Percentiles rank a stretch among this genome's conserved stretches.
Evolutionary conservation across 192 early-diverging fungal genomes (phyloP).

Genomic region (Funneliformis mosseae): DNA sequence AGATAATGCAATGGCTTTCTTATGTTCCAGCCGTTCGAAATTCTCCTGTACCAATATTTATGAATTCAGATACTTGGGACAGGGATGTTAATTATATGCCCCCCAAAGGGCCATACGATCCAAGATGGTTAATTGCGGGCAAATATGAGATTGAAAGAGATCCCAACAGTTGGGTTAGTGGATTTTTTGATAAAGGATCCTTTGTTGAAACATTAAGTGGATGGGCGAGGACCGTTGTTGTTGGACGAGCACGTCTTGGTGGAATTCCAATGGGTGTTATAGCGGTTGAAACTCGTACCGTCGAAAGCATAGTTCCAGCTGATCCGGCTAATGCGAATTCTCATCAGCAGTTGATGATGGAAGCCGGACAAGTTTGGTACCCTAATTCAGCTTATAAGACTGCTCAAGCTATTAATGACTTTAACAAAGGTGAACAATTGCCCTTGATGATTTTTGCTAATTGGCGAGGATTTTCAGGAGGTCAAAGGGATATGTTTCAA

Average conservation of each 20-base stretch:
- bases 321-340: conserved; percentile 94
- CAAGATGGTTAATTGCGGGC: conserved; percentile 87
- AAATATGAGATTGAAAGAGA: conserved; percentile 63
- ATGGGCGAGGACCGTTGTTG: conserved; percentile 93
- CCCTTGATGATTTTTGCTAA: conserved; percentile 99
- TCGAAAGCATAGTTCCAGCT: conserved; percentile 89
- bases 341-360: conserved; percentile 82
- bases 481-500: conserved; percentile 98
- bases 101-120: conserved; percentile 86
- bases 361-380: conserved; percentile 98
- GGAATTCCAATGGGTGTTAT: conserved; percentile 97
- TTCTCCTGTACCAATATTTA: conserved; percentile 66
- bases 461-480: conserved; percentile 99
- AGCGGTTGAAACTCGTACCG: conserved; percentile 93
- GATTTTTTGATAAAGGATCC: conserved; percentile 98
- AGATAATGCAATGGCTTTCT: conserved; percentile 93
- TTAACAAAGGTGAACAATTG: conserved; percentile 97
- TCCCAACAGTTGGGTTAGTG: conserved; percentile 66
- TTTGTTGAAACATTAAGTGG: conserved; percentile 95
- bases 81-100: conserved; percentile 83
- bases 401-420: conserved; percentile 98
- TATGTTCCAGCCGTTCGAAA: conserved; percentile 81
- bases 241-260: conserved; percentile 92
- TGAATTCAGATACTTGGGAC: conserved; percentile 75
- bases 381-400: conserved; percentile 99